These are phyloP conservation scores for Streptanthus diversifolius DNA, from an alignment of 345 rosid genomes.

Conservation along the genomic window DNA sequence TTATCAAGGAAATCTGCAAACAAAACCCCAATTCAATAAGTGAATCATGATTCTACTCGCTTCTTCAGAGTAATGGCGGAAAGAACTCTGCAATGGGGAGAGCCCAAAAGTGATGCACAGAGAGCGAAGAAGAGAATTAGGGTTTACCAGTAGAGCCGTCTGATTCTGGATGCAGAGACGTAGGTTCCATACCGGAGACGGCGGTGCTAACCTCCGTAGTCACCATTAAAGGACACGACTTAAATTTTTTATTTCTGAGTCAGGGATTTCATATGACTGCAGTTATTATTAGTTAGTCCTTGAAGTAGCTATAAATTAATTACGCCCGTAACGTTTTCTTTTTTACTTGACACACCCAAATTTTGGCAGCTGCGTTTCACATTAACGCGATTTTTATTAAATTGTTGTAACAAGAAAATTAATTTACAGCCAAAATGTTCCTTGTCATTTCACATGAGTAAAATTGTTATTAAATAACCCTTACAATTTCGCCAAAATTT, in stretches of 20 bases:
- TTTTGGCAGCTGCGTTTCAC: neutral
- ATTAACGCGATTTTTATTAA: neutral
- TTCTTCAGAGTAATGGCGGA: neutral
- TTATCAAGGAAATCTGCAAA: conserved; percentile 42
- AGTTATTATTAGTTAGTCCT: neutral
- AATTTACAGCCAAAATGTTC: neutral
- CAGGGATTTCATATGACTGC: neutral
- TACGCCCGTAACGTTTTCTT: neutral
- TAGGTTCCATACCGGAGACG: conserved; percentile 5
- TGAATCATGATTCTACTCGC: conserved; percentile 6
- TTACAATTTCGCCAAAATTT: neutral
- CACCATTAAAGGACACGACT: neutral
- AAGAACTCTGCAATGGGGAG: neutral
- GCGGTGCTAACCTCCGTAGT: conserved; percentile 22
- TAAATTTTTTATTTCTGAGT: neutral
- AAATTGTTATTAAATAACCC: neutral
- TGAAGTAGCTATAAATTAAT: neutral
- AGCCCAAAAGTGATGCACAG: neutral
- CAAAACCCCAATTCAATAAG: neutral
- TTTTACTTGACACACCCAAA: neutral
- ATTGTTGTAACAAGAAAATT: neutral
- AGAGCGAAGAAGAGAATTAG: neutral
- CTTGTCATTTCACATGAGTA: neutral
- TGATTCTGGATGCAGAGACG: neutral
- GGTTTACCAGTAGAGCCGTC: conserved; percentile 5